Evolutionary conservation across 1,284 basidiomycete species (phyloP).

Genomic region (Trichosporon faecale): DNA sequence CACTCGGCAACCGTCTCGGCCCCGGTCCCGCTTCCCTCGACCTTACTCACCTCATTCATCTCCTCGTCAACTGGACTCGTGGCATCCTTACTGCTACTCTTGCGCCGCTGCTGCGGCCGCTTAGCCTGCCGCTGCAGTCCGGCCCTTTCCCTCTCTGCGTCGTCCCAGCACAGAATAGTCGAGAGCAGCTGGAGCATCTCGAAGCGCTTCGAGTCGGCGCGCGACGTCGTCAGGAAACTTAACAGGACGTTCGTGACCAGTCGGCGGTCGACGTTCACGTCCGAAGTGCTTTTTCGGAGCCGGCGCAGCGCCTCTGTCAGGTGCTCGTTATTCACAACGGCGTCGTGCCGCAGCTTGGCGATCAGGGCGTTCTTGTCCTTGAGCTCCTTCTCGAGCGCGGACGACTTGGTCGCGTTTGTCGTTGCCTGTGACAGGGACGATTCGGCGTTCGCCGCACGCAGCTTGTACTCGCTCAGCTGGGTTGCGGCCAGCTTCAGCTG

Average conservation of each 20-base stretch:
- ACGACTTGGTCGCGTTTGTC: conserved; percentile 63
- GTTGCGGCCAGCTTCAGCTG: conserved; percentile 69
- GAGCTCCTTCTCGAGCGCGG: conserved; percentile 77
- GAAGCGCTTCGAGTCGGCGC: conserved; percentile 89
- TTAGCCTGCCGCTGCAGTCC: conserved; percentile 65
- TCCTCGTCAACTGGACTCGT: conserved; percentile 47
- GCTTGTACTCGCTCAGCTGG: conserved; percentile 77
- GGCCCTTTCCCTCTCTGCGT: conserved; percentile 83
- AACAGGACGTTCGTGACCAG: conserved; percentile 93
- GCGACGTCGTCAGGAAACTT: conserved; percentile 84
- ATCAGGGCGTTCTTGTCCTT: conserved; percentile 92
- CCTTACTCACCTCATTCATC: conserved; percentile 49
- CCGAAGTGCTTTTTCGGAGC: conserved; percentile 76
- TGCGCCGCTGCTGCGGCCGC: conserved; percentile 62
- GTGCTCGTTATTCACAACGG: conserved; percentile 95
- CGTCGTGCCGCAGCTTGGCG: conserved; percentile 89
- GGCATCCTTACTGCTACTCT: conserved; percentile 57
- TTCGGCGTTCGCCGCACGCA: conserved; percentile 79
- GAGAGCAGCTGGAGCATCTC: conserved; percentile 90
- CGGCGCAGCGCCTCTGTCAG: conserved; percentile 94
- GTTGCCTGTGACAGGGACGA: conserved; percentile 67
- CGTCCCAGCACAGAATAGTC: conserved; percentile 85
- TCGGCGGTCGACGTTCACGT: conserved; percentile 83
- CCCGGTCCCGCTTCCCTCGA: neutral
- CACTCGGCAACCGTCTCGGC: no score